Percentiles rank a stretch among this genome's conserved stretches.
phyloP scores from a whole-genome alignment of 2,329 filamentous ascomycete genomes.

The Fusarium beomiforme region DNA sequence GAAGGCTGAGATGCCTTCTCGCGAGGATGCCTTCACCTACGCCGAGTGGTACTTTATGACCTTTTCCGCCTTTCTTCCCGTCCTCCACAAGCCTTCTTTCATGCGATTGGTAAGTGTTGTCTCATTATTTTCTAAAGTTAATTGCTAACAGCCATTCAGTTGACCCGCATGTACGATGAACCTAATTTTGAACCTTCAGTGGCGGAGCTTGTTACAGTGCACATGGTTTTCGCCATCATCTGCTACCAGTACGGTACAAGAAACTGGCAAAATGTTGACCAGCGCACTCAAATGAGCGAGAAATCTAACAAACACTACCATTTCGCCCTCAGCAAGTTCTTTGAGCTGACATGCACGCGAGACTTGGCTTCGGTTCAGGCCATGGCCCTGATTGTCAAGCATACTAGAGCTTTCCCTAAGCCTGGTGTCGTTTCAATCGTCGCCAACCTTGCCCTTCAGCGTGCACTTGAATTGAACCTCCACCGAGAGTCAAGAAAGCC shows the following conservation, averaged over 20 bases:
- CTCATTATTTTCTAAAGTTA: not conserved
- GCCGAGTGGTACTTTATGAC: constrained; percentile 80
- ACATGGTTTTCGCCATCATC: constrained; percentile 83
- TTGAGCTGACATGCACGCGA: constrained; percentile 69
- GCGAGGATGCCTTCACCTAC: constrained; percentile 73
- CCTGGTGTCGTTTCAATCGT: constrained; percentile 79
- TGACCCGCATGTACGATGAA: constrained; percentile 76
- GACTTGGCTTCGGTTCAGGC: constrained; percentile 77
- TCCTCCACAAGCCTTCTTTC: constrained; percentile 81
- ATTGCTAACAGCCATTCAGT: constrained; percentile 50
- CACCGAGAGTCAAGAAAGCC: constrained; percentile 73
- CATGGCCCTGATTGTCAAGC: constrained; percentile 74
- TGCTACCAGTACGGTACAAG: constrained; percentile 80
- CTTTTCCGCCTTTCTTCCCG: constrained; percentile 75
- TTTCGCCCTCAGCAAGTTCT: constrained; percentile 75
- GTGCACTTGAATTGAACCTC: constrained; percentile 79
- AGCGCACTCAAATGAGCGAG: constrained; percentile 66
- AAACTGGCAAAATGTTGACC: constrained; percentile 67
- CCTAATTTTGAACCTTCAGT: constrained; percentile 68
- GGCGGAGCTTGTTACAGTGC: constrained; percentile 75
- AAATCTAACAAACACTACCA: constrained; percentile 83
- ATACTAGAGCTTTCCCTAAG: constrained; percentile 82
- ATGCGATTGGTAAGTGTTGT: constrained; percentile 67
- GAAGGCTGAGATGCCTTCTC: constrained; percentile 69
- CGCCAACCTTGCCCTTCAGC: constrained; percentile 69